Base-by-base conservation (phyloP, 129 eudicot species). In the Tagetes patula region DNA sequence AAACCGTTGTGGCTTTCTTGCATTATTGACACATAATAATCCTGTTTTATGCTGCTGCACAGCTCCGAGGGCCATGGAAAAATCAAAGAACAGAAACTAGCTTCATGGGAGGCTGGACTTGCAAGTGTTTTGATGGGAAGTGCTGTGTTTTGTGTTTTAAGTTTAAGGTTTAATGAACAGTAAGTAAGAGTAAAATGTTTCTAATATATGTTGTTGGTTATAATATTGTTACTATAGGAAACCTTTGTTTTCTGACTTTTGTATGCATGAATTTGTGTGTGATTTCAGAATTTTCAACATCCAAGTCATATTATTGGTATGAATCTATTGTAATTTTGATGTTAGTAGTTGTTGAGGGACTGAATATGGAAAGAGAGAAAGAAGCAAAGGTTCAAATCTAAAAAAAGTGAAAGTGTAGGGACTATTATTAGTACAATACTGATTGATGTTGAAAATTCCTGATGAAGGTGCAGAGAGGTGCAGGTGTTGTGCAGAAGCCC, bases 31-130 rank as follows among this genome's bases (percentile, higher is more conserved):
- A 33, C 27, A 12, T 62, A 27, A 63, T 33, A 27, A 20, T 2
- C 4, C 13, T 42, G 27, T 67, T 71, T 50, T n/a, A 33, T 47
- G 61, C 20, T 60, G 27, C 64, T 72, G 33, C 48, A 80, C 88
- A 90, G 96, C 96, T 79, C 96, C 96, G 31, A 85, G 96, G 87
- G 85, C 88, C 64, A 79, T 90, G 96, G 96, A 90, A 80, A 90
- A 90, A 71, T 83, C 93, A 66, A 90, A 87, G 79, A 83, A 76
- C 85, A 46, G 82, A 63, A 85, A 52, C 82, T 89, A 87, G 75
- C 77, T 48, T 71, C 12, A 4, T 30, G 62, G 61, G 9, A 75
- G 72, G 34, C 54, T 49, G 37, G 60, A n/a, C 73, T 5, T 5
- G 59, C 14, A 48, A 10, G 62, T 74, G 54, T 65, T 43, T 65